A percentile compares a stretch with the other conserved stretches of the same genome.
phyloP scores from a whole-genome alignment of 1,284 basidiomycete species.

The Anthracocystis panici-leucophaei region DNA sequence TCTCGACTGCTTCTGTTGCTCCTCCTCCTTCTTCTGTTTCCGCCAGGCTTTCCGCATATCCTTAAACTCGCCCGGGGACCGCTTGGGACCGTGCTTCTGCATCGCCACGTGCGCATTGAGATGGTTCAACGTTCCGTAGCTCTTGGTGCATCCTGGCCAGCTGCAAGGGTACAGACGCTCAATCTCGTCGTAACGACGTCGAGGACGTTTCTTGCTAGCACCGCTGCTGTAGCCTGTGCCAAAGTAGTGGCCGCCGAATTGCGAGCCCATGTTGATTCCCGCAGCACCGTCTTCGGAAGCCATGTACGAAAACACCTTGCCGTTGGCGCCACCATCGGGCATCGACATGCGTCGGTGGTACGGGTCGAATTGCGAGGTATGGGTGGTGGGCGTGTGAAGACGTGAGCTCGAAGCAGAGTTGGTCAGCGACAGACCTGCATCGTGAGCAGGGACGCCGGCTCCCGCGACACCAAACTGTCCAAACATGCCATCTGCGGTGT shows the following conservation, averaged over 20 bases:
- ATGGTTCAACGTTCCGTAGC: slow-evolving; percentile 89
- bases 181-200: slow-evolving; percentile 73
- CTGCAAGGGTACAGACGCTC: slow-evolving; percentile 88
- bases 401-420: slow-evolving; percentile 24
- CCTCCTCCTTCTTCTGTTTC: slow-evolving; percentile 85
- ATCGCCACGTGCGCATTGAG: slow-evolving; percentile 91
- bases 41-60: slow-evolving; percentile 96
- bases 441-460: slow-evolving; percentile 20
- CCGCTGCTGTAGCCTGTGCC: slow-evolving; percentile 30
- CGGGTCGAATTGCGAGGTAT: slow-evolving; percentile 17
- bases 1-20: slow-evolving; percentile 53
- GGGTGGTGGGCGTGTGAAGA: slow-evolving; percentile 30
- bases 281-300: slow-evolving; percentile 32
- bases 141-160: slow-evolving; percentile 84
- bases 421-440: slow-evolving; percentile 17
- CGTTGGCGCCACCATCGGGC: slow-evolving; percentile 25
- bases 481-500: slow-evolving; percentile 65
- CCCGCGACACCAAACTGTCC: slow-evolving; percentile 40
- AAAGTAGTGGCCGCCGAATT: slow-evolving; percentile 42
- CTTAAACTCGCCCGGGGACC: slow-evolving; percentile 91
- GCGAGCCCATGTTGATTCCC: slow-evolving; percentile 15
- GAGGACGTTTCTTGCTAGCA: slow-evolving; percentile 58
- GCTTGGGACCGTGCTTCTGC: slow-evolving; percentile 88
- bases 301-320: slow-evolving; percentile 61
- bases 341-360: slow-evolving; percentile 50